phyloP scores from a whole-genome alignment of 2,329 filamentous ascomycete genomes.

The Diaporthe australafricana region DNA sequence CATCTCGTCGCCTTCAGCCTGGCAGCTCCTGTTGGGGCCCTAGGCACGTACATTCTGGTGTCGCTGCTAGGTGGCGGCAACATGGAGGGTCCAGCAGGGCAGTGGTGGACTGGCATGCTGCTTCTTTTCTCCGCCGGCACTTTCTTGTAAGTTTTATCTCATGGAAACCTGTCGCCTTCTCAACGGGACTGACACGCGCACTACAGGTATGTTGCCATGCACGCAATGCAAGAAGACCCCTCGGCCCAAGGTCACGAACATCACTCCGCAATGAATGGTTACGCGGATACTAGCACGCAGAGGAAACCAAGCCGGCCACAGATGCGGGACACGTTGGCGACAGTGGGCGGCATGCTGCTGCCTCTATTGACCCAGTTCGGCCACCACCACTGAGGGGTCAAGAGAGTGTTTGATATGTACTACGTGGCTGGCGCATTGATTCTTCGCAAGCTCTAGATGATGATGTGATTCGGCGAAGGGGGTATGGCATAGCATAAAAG shows the following conservation, averaged over 20 bases:
- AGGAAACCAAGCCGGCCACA: slow-evolving; percentile 67
- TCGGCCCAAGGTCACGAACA: slow-evolving; percentile 64
- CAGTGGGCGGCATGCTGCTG: slow-evolving; percentile 81
- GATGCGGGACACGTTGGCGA: slow-evolving; percentile 77
- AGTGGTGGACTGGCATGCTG: slow-evolving; percentile 93
- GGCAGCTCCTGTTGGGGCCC: slow-evolving; percentile 86
- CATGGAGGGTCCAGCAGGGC: slow-evolving; percentile 69
- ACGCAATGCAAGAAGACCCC: slow-evolving; percentile 89
- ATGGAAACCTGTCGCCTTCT: background rate
- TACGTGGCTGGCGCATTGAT: slow-evolving; percentile 9
- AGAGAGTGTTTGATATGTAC: background rate
- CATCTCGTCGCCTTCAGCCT: slow-evolving; percentile 93
- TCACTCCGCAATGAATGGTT: slow-evolving; percentile 62
- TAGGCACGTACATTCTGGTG: slow-evolving; percentile 85
- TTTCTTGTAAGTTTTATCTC: slow-evolving; percentile 78
- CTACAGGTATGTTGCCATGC: slow-evolving; percentile 93
- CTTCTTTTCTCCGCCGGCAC: slow-evolving; percentile 96
- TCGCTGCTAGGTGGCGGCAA: slow-evolving; percentile 75
- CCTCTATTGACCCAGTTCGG: slow-evolving; percentile 83
- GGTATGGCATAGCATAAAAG: slow-evolving; percentile 26
- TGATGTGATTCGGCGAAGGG: background rate
- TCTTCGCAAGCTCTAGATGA: slow-evolving; percentile 7
- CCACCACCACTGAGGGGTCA: slow-evolving; percentile 70
- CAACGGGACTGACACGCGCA: background rate
- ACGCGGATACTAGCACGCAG: slow-evolving; percentile 60